Conservation (phyloP, 148 eudicot genomes). For the Nepenthes gracilis region DNA sequence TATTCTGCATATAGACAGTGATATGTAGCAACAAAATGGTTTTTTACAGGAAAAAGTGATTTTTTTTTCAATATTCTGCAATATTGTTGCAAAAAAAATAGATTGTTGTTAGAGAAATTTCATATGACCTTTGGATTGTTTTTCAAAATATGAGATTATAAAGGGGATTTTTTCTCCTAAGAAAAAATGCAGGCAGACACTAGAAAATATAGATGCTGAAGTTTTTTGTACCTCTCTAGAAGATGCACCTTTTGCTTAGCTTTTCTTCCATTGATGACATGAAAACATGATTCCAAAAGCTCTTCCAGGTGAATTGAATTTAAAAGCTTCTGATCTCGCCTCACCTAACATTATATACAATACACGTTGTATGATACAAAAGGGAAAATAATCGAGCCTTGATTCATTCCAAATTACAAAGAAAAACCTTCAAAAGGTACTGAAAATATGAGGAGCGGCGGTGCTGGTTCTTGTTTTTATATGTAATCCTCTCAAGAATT, state of each 20-base stretch:
- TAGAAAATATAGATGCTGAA: too few relatives aligned
- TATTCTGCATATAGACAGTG: too few relatives aligned
- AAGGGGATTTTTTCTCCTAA: too few relatives aligned
- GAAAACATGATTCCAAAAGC: conserved; percentile 53
- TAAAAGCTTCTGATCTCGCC: conserved; percentile 71
- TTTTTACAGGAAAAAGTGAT: too few relatives aligned
- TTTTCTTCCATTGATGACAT: conserved; percentile 49
- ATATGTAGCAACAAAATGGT: too few relatives aligned
- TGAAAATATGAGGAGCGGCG: conserved; percentile 76
- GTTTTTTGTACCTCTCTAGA: conserved; percentile 52
- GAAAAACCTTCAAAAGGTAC: conserved; percentile 63
- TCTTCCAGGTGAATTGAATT: conserved; percentile 50
- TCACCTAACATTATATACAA: conserved; percentile 38
- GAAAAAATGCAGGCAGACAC: too few relatives aligned
- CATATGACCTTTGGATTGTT: too few relatives aligned
- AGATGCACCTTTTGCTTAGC: conserved; percentile 74
- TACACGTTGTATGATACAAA: neutral
- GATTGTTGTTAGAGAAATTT: too few relatives aligned
- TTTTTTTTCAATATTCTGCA: too few relatives aligned
- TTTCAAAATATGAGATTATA: too few relatives aligned
- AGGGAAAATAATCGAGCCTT: neutral
- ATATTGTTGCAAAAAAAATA: too few relatives aligned
- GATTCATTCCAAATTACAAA: neutral
- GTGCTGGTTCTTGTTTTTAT: conserved; percentile 94
- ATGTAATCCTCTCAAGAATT: conserved; percentile 66